phyloP scores from a whole-genome alignment of 805 yeast species.

The Saturnispora quitensis region DNA sequence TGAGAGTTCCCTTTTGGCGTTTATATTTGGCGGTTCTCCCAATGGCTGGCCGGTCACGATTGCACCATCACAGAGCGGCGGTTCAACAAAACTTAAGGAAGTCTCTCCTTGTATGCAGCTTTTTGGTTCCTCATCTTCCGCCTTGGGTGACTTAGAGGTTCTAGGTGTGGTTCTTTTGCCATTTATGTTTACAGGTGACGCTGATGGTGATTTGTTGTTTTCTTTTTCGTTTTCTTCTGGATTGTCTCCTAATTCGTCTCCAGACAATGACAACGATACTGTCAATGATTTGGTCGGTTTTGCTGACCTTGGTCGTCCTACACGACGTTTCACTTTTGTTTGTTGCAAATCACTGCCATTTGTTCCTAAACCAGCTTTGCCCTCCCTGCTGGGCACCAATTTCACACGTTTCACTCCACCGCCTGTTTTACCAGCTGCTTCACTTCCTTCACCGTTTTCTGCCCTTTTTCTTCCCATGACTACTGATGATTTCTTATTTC shows the following conservation, averaged over 20 bases:
- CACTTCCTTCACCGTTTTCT: not conserved
- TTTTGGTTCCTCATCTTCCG: not conserved
- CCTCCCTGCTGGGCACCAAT: not conserved
- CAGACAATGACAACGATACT: constrained; percentile 1
- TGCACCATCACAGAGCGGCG: constrained; percentile 42
- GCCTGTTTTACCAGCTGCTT: not conserved
- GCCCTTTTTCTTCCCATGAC: not conserved
- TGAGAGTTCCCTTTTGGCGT: constrained; percentile 43
- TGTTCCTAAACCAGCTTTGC: not conserved
- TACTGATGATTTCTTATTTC: not conserved
- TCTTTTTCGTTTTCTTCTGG: not conserved
- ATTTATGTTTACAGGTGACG: not conserved
- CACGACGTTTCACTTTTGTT: not conserved
- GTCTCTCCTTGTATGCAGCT: not conserved
- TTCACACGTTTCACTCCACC: not conserved
- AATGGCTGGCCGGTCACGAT: constrained; percentile 70
- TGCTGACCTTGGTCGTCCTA: constrained; percentile 3
- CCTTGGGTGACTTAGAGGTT: not conserved
- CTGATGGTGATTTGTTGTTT: not conserved
- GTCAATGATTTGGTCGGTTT: constrained; percentile 1
- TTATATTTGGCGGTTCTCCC: constrained; percentile 56
- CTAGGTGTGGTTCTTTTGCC: not conserved
- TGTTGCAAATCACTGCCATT: not conserved
- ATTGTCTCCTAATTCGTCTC: not conserved
- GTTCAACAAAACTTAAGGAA: constrained; percentile 40